Conservation (phyloP, 768 basidiomycete genomes). For the Goffeauzyma gilvescens region DNA sequence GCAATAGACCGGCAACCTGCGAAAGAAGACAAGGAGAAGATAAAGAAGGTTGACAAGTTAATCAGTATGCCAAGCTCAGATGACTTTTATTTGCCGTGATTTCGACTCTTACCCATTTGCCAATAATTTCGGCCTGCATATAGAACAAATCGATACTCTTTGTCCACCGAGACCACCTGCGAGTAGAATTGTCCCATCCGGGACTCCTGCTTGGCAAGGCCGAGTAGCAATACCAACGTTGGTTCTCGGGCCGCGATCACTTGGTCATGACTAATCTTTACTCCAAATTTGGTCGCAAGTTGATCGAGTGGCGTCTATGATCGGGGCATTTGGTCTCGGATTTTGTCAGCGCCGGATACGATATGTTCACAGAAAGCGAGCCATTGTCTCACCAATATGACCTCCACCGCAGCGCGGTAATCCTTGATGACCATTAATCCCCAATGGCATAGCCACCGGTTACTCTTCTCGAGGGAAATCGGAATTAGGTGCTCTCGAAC, state of each 20-base stretch:
- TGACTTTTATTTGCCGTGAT: neutral
- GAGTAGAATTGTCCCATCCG: too few relatives aligned
- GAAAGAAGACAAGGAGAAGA: too few relatives aligned
- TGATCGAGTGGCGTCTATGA: neutral
- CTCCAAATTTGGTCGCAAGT: neutral
- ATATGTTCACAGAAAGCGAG: neutral
- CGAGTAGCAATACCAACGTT: constrained; percentile 65
- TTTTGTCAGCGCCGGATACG: neutral
- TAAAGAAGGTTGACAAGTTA: too few relatives aligned
- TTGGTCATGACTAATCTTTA: neutral
- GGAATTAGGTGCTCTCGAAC: neutral
- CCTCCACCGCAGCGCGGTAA: constrained; percentile 74
- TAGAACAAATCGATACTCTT: neutral
- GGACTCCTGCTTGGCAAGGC: constrained; percentile 16
- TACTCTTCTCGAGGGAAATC: neutral
- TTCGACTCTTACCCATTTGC: constrained; percentile 1
- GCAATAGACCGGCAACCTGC: constrained; percentile 6
- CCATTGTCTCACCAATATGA: constrained; percentile 50
- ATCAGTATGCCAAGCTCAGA: neutral
- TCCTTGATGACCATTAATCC: constrained; percentile 85
- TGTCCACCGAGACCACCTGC: too few relatives aligned
- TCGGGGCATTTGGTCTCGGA: neutral
- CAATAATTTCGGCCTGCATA: neutral
- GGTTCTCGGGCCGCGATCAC: constrained; percentile 49
- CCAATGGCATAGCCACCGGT: constrained; percentile 88